Conservation (phyloP, 805 yeast genomes). For the Lachancea nothofagi region DNA sequence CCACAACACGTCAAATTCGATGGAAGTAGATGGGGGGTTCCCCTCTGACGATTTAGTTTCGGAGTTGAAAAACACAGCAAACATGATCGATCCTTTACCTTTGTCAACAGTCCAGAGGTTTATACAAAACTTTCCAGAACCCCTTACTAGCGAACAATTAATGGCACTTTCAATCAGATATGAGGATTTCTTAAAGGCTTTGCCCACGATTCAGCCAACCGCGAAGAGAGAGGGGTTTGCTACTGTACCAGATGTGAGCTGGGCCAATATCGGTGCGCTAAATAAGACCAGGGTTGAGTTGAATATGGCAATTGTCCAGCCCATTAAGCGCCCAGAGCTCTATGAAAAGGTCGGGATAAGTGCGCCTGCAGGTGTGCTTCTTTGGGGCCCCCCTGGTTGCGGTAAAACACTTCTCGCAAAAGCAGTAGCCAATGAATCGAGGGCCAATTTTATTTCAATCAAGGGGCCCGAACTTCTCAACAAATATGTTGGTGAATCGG, state of each 20-base stretch:
- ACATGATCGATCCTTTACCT: conserved; percentile 33
- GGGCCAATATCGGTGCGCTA: conserved; percentile 93
- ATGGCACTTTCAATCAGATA: conserved; percentile 68
- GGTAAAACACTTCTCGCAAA: conserved; percentile 95
- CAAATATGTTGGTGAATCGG: conserved; percentile 95
- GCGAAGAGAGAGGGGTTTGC: conserved; percentile 98
- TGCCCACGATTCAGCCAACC: conserved; percentile 93
- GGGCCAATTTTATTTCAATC: conserved; percentile 92
- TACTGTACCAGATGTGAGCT: conserved; percentile 94
- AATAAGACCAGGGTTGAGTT: conserved; percentile 75
- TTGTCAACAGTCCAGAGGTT: conserved; percentile 68
- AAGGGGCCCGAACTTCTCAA: conserved; percentile 94
- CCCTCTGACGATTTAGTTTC: conserved; percentile 12
- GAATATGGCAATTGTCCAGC: conserved; percentile 97
- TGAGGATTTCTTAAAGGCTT: conserved; percentile 75
- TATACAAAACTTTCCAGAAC: conserved; percentile 67
- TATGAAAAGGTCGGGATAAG: conserved; percentile 87
- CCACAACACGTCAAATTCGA: conserved; percentile 18
- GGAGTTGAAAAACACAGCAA: conserved; percentile 31
- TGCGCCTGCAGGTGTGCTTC: conserved; percentile 92
- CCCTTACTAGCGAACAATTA: conserved; percentile 70
- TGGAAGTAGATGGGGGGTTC: conserved; percentile 27
- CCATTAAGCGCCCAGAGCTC: conserved; percentile 86
- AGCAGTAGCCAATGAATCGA: conserved; percentile 95
- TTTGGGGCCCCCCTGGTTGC: conserved; percentile 99